Base-by-base conservation (phyloP, 306 rosid genomes). In the Psophocarpus tetragonolobus region DNA sequence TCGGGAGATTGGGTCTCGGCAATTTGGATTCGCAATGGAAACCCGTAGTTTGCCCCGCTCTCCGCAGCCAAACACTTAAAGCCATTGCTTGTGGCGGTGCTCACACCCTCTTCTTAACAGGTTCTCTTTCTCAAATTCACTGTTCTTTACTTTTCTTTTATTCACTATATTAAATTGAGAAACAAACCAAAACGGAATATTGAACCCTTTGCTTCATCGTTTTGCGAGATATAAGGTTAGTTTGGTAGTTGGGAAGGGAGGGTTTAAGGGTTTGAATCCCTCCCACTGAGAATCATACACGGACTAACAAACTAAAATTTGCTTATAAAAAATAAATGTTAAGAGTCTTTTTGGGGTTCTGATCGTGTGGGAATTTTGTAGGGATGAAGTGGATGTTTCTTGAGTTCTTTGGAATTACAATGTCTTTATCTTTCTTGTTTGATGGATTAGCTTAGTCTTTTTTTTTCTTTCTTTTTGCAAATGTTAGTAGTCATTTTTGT, bases 71-170 rank as follows among this genome's bases (percentile, higher is more conserved):
- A 78, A 76, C 48, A 42, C 87, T 88, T 8, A 71, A 83, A 35
- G 85, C 91, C 71, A 82, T 94, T 76, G 87, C 98, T 41, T 94
- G 98, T 81, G 98, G 98, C 26, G 98, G 98, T 56, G 98, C 98
- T 87, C 98, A 92, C 78, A 90, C 98, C 0, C 97, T 94, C 74
- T 94, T 94, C 89, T 83, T 92, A 47, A 89, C 96, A 88, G 97
- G 96, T 92, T 71, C 79, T 33, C 4, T 3, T 18, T 36, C 20
- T 61, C 60, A 1, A 30, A 12, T 42, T 35, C 1, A 20, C 4
- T 21, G 3, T 71, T 20, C 39, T 60, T 35, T 33, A 9, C 15
- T 36, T 50, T 73, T 1, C 5, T 1, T 36, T 26, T 26, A 57
- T 26, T 57, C 30, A 0, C 4, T 56, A 13, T 3, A 24, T 56